Evolutionary conservation across 441 rosid species (phyloP), one percentile per base, ranked within the genome.

Genomic region (Populus hybrid): DNA sequence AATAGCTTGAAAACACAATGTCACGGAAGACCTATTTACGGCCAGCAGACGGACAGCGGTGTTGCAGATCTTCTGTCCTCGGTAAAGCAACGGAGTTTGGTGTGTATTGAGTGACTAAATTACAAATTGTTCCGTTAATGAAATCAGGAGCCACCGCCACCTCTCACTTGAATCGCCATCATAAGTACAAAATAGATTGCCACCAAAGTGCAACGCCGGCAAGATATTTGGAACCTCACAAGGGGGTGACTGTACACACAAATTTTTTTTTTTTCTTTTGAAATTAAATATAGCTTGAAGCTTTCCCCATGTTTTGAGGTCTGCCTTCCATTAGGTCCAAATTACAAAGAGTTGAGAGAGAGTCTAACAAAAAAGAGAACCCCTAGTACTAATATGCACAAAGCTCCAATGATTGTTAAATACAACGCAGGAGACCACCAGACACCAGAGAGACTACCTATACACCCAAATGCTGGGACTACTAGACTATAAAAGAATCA

Each of bases 381-480:
- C 70, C 83, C 83, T 79, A 79, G 40, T 34, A 75, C 85, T 78
- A 76, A 34, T 86, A 90, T 86, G 86, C 87, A 87, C 87, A 86
- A 75, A 82, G 79, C 83, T 78, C 65, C 74, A 81, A 69, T 72
- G 80, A 84, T 77, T 76, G 70, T 69, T 79, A 81, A 85, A 79
- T 85, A 84, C 87, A 85, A 90, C 87, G 89, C 90, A 85, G 78
- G 81, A 85, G 85, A 74, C 83, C 83, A 71, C 67, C 80, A 80
- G 84, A 84, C 88, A 84, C 90, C 87, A 87, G 87, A 87, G 87
- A 79, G 87, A 85, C 84, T 81, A 64, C 75, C 80, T 83, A 83
- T 82, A 84, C 79, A 83, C 90, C 91, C 85, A 82, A 89, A 78
- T 82, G 91, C 89, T 87, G 89, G 88, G 90, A 80, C 74, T 75